Conservation (phyloP, 257 asterid species). For the Gardenia jasminoides region DNA sequence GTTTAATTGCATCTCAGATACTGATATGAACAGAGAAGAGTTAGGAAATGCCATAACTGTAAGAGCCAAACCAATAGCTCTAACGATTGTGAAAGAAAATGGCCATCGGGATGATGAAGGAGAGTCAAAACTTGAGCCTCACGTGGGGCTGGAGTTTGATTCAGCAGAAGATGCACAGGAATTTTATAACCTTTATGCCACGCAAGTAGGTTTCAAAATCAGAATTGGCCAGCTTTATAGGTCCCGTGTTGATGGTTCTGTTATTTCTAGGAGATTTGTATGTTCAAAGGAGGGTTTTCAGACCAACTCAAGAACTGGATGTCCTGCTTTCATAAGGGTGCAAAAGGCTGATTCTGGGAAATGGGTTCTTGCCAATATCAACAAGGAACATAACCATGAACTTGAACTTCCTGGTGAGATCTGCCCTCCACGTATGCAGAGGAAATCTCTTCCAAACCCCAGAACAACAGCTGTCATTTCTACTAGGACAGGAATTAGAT, state of each 20-base stretch:
- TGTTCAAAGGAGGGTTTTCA: slow-evolving; percentile 96
- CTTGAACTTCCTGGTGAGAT: slow-evolving; percentile 59
- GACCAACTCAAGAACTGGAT: slow-evolving; percentile 83
- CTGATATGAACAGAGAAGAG: slow-evolving; percentile 73
- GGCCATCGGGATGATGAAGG: slow-evolving; percentile 54
- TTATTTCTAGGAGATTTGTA: slow-evolving; percentile 80
- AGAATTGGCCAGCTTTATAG: slow-evolving; percentile 92
- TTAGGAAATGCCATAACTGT: slow-evolving; percentile 57
- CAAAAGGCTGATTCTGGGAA: slow-evolving; percentile 83
- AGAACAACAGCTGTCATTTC: slow-evolving; percentile 61
- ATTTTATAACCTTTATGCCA: slow-evolving; percentile 64
- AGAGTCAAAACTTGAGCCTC: slow-evolving; percentile 65
- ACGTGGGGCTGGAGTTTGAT: slow-evolving; percentile 76
- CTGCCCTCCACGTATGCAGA: slow-evolving; percentile 57
- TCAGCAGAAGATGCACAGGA: slow-evolving; percentile 92
- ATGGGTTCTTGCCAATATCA: slow-evolving; percentile 79
- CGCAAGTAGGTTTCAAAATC: slow-evolving; percentile 74
- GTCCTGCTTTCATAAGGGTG: slow-evolving; percentile 87
- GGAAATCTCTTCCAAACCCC: slow-evolving; percentile 62
- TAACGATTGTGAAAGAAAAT: slow-evolving; percentile 40
- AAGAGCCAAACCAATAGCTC: slow-evolving; percentile 55
- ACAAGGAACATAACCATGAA: slow-evolving; percentile 86
- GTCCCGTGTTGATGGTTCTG: slow-evolving; percentile 83
- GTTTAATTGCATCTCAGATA: slow-evolving; percentile 30
- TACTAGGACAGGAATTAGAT: slow-evolving; percentile 84